Percentiles rank a stretch among this genome's conserved stretches.
These are phyloP conservation scores for Irpex lacteus DNA, from an alignment of 1,284 basidiomycete species.

Conservation along the genomic window DNA sequence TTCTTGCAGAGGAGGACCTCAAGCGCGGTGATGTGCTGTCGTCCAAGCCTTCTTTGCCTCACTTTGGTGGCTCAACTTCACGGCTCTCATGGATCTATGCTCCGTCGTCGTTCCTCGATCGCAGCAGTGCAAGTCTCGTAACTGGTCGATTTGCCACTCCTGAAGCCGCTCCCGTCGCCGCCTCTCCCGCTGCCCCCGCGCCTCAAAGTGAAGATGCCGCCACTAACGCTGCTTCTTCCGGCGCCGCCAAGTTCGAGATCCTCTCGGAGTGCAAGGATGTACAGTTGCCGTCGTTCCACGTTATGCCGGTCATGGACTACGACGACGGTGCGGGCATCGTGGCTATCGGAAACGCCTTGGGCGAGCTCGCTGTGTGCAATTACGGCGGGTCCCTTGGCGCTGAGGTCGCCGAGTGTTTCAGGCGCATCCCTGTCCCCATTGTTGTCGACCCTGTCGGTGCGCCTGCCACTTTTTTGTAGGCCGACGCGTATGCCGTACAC, in stretches of 20 bases:
- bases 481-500: not conserved
- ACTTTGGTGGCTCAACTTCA: conserved; percentile 12
- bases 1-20: conserved; percentile 11
- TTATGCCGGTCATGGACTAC: conserved; percentile 16
- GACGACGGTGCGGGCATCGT: conserved; percentile 15
- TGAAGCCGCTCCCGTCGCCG: not conserved
- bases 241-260: conserved; percentile 2
- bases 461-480: not conserved
- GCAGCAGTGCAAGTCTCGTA: conserved; percentile 7
- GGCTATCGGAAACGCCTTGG: conserved; percentile 12
- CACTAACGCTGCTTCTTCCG: not conserved
- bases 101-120: conserved; percentile 14
- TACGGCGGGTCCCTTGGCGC: conserved; percentile 8
- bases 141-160: conserved; percentile 1
- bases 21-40: conserved; percentile 5
- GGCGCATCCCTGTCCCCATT: conserved; percentile 8
- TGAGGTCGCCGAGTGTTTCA: conserved; percentile 7
- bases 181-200: not conserved
- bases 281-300: conserved; percentile 9
- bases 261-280: conserved; percentile 12
- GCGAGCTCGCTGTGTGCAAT: conserved; percentile 14
- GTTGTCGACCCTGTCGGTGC: not conserved
- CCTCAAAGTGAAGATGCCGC: not conserved
- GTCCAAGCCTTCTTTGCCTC: conserved; percentile 6
- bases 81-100: conserved; percentile 12